Percentiles rank a stretch among this genome's conserved stretches.
Conservation (phyloP, 2,329 filamentous ascomycete genomes). For the Sarocladiaceae sp. region DNA sequence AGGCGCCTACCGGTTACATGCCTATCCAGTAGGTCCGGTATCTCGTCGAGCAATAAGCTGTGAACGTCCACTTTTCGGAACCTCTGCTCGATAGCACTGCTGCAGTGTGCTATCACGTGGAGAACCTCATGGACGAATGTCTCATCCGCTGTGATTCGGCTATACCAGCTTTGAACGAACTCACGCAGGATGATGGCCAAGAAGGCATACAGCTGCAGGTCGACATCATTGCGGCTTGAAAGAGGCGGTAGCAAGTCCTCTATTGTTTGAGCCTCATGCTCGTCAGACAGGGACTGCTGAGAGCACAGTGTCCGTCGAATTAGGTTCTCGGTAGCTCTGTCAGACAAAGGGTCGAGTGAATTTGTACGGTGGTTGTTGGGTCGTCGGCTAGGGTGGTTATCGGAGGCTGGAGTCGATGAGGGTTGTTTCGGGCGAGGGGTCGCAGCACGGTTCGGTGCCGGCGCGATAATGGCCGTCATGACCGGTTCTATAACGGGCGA, state of each 20-base stretch:
- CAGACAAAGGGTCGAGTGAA: conserved; percentile 55
- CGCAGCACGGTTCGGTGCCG: conserved; percentile 4
- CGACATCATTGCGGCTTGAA: conserved; percentile 90
- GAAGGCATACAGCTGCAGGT: conserved; percentile 88
- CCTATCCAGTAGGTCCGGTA: conserved; percentile 74
- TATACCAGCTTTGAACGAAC: conserved; percentile 91
- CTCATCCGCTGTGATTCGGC: conserved; percentile 85
- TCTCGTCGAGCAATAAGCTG: conserved; percentile 78
- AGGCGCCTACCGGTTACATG: conserved; percentile 74
- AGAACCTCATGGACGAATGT: conserved; percentile 83
- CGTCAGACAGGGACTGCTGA: conserved; percentile 48
- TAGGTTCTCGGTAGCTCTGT: conserved; percentile 74
- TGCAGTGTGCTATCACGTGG: conserved; percentile 89
- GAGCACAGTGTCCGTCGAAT: conserved; percentile 81
- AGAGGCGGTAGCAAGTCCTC: conserved; percentile 83
- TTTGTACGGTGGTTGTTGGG: conserved; percentile 26
- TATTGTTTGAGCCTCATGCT: conserved; percentile 56
- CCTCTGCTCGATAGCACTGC: conserved; percentile 80
- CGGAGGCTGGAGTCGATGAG: conserved; percentile 15
- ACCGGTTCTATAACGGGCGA: too few relatives aligned
- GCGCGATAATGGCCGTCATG: background rate
- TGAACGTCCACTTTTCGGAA: conserved; percentile 79
- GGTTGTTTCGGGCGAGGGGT: conserved; percentile 6
- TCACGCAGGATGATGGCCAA: conserved; percentile 86
- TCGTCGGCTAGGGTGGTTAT: conserved; percentile 23